Conservation (phyloP, 805 yeast species). For the Candida broadrunensis region DNA sequence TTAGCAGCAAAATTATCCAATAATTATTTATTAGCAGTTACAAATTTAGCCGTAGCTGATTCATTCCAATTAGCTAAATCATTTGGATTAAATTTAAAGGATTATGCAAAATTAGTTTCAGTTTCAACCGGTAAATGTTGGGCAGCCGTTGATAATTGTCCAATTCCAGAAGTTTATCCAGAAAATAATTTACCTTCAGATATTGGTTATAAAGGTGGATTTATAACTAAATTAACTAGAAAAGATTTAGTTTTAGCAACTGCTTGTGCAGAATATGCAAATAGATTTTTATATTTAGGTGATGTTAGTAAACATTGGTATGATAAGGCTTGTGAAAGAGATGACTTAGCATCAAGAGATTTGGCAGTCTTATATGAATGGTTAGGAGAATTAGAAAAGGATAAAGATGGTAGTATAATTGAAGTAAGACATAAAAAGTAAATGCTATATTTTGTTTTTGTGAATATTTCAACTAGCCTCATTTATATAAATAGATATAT, state of each 20-base stretch:
- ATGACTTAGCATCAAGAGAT: constrained; percentile 38
- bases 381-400: constrained; percentile 33
- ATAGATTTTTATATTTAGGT: constrained; percentile 36
- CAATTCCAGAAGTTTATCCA: constrained; percentile 46
- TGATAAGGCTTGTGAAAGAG: constrained; percentile 40
- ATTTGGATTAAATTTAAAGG: constrained; percentile 44
- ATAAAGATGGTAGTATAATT: constrained; percentile 6
- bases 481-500: too few relatives aligned
- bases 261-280: constrained; percentile 28
- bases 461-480: too few relatives aligned
- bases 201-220: constrained; percentile 45
- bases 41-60: constrained; percentile 54
- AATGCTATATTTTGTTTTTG: too few relatives aligned
- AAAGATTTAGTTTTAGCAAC: constrained; percentile 45
- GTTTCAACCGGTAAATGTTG: constrained; percentile 53
- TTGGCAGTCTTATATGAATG: constrained; percentile 42
- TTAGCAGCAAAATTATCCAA: constrained; percentile 54
- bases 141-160: constrained; percentile 55
- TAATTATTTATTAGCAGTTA: constrained; percentile 51
- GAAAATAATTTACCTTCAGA: constrained; percentile 43
- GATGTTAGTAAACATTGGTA: constrained; percentile 39
- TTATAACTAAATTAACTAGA: constrained; percentile 44
- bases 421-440: constrained; percentile 6
- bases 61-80: constrained; percentile 52
- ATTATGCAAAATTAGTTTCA: constrained; percentile 47